Evolutionary conservation across 208 protist genomes (phyloP), one percentile per base, ranked within the genome.

Genomic region (Herpetomonas samuelpessoai): DNA sequence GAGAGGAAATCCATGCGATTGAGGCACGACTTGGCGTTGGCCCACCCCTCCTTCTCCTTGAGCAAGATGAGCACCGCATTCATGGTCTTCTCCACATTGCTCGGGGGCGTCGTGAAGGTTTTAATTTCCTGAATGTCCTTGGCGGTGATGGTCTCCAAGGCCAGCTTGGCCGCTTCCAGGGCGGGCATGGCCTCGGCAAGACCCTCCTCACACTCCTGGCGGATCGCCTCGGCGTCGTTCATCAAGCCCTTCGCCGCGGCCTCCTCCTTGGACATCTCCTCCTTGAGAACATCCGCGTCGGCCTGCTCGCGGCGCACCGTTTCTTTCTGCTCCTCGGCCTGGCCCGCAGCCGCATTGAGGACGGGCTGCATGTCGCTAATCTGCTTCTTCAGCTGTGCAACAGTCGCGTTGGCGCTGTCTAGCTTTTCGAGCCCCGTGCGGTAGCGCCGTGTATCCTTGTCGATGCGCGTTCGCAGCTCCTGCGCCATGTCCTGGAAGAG

Each of bases 181-280:
- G 88, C 88, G n/a, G 97, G 97, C 68, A 98, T 45, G 27, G 96
- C 97, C 69, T 94, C 76, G 27, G 96, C 92, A n/a, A 98, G 75
- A n/a, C 98, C 95, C 41, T 58, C 83, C 73, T 97, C 78, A 68
- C 92, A 97, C 50, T 97, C 95, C 28, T 67, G 65, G 35, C 80
- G 80, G 28, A 97, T 92, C 10, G 57, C 79, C 59, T 98, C 83
- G 0, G 91, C 86, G 57, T 97, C 90, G 27, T 80, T 63, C 76
- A 80, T 87, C 38, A 93, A 94, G 55, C 28, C 73, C 74, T 87
- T 57, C 26, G 91, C 86, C 24, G 81, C 68, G 31, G 73, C 81
- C 74, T 97, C 88, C 70, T 98, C 95, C 63, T 83, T 88, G 41
- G 83, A 62, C 44, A 67, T 80, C 35, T 90, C 77, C 47, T 81